phyloP scores from a whole-genome alignment of 768 basidiomycete genomes.

The Mycena alexandri region DNA sequence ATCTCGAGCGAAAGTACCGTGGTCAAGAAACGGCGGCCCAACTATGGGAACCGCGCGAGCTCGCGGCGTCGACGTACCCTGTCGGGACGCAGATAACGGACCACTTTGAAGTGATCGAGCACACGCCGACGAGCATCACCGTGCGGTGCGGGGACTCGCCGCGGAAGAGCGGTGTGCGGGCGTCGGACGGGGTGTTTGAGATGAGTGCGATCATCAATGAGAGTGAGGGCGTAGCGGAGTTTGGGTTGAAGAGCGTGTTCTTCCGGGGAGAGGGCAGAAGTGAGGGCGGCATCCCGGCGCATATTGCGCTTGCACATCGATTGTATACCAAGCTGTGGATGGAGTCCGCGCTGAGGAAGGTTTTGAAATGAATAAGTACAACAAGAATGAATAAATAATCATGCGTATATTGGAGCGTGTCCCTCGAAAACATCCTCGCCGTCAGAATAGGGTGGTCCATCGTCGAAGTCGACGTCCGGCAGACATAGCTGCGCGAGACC shows the following conservation, averaged over 20 bases:
- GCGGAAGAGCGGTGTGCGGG: constrained; percentile 28
- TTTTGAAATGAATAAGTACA: neutral
- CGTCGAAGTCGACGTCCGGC: constrained; percentile 37
- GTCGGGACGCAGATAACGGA: constrained; percentile 37
- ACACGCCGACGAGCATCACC: constrained; percentile 34
- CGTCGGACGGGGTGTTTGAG: constrained; percentile 38
- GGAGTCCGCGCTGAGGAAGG: constrained; percentile 34
- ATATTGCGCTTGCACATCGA: constrained; percentile 27
- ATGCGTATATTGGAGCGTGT: too few species aligned
- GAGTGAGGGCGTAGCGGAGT: constrained; percentile 36
- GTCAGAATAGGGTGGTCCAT: neutral
- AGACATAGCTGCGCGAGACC: constrained; percentile 77
- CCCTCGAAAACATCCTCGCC: too few species aligned
- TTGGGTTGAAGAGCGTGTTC: constrained; percentile 37
- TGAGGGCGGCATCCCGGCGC: constrained; percentile 26
- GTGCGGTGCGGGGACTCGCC: constrained; percentile 37
- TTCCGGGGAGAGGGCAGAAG: constrained; percentile 33
- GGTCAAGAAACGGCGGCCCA: constrained; percentile 31
- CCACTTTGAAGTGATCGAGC: constrained; percentile 38
- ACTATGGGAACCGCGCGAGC: constrained; percentile 35
- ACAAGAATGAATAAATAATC: too few species aligned
- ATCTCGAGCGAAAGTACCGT: constrained; percentile 36
- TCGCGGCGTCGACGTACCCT: constrained; percentile 30
- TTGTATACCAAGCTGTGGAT: constrained; percentile 38
- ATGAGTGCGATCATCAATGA: constrained; percentile 35